Evolutionary conservation across 352 stramenopile species (phyloP), one percentile per base, ranked within the genome.

Genomic region (Phytophthora hybrid): DNA sequence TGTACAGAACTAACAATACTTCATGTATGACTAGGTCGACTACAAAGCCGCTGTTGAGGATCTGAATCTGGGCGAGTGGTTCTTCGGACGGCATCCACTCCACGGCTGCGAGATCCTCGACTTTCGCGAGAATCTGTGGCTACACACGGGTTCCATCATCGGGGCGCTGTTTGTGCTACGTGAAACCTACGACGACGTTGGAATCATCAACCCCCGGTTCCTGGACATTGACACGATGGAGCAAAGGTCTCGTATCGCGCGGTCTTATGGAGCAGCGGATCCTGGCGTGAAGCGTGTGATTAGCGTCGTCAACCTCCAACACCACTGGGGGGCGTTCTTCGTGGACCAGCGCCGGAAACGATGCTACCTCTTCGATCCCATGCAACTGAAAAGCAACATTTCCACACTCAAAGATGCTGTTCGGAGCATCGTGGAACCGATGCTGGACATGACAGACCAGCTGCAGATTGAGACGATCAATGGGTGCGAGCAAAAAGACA

Each of bases 91-190:
- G 31, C 53, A 63, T 58, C 18, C 14, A 14, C 63, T 63, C 16
- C 56, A 21, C 31, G 63, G 63, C 4, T 23, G 7, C 9, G 63
- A 70, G n/a, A 62, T 63, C 29, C 53, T 70, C 2, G 41, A 63
- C 21, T 62, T 59, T 19, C 54, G 54, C 10, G 63, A 70, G 18
- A 70, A 70, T 21, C 3, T 63, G 6, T 70, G 63, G 39, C 44
- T 63, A 4, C 53, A 63, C 31, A 41, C 63, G 14, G 44, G 63
- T 1, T 63, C 63, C 2, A 58, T 63, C 10, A 63, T 70, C 19
- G 63, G 63, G 14, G 63, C 5, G 9, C 44, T 70, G 0, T 58
- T 70, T 9, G 57, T 58, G 39, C 29, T 70, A 6, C 32, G 14
- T 7, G 41, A 59, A 49, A 58, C 29, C 23, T 26, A 26, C 23